phyloP scores from a whole-genome alignment of 2,329 filamentous ascomycete species.

The Neonectria coccinea region DNA sequence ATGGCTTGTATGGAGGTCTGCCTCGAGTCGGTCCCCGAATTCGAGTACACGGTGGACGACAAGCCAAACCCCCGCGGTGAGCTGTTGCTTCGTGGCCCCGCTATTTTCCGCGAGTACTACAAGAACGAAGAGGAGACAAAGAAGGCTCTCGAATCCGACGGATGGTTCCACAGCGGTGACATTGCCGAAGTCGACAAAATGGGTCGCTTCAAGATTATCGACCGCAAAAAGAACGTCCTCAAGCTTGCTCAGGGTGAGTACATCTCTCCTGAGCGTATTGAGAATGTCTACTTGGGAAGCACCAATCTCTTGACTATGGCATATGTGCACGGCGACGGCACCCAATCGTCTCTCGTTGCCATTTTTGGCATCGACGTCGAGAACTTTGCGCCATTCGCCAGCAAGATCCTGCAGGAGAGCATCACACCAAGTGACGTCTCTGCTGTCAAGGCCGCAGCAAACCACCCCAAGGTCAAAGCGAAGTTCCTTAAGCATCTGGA shows the following conservation, averaged over 20 bases:
- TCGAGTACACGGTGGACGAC: conserved; percentile 91
- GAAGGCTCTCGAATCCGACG: conserved; percentile 85
- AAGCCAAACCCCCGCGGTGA: conserved; percentile 92
- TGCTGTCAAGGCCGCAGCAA: conserved; percentile 74
- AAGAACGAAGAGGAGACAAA: conserved; percentile 89
- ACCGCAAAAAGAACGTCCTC: conserved; percentile 98
- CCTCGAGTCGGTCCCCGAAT: conserved; percentile 88
- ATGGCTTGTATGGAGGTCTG: conserved; percentile 78
- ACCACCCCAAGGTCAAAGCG: conserved; percentile 76
- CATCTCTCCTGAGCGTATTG: conserved; percentile 95
- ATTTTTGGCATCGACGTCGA: conserved; percentile 91
- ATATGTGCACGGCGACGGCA: conserved; percentile 90
- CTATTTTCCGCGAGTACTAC: conserved; percentile 87
- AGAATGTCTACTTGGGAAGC: conserved; percentile 91
- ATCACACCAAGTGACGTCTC: conserved; percentile 73
- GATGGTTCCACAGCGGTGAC: conserved; percentile 98
- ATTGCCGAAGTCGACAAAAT: conserved; percentile 86
- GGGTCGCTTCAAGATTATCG: conserved; percentile 92
- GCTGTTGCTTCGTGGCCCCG: conserved; percentile 83
- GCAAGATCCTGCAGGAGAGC: conserved; percentile 77
- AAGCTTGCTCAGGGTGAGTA: conserved; percentile 99
- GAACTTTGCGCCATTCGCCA: conserved; percentile 83
- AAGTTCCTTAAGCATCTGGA: conserved; percentile 85
- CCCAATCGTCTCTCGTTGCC: conserved; percentile 83
- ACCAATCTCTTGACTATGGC: conserved; percentile 81